Percentiles rank a stretch among this genome's conserved stretches.
These are phyloP conservation scores for Neoboletus magnificus DNA, from an alignment of 768 basidiomycete species.

Conservation along the genomic window DNA sequence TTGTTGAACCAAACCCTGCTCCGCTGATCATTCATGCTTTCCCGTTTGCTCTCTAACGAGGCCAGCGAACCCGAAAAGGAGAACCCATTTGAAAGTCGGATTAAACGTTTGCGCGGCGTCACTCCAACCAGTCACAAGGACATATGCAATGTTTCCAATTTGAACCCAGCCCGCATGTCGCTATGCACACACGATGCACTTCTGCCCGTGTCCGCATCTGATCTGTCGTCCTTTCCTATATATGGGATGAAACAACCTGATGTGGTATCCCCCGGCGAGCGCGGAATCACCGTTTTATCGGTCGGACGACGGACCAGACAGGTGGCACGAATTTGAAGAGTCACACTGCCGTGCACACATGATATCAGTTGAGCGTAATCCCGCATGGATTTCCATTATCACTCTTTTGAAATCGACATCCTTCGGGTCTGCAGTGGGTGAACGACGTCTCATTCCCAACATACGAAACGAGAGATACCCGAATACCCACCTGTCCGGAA, in stretches of 20 bases:
- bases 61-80: slow-evolving; percentile 6
- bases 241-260: background rate
- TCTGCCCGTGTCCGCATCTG: background rate
- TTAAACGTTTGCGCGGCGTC: background rate
- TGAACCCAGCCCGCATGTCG: background rate
- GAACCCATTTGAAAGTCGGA: slow-evolving; percentile 10
- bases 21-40: slow-evolving; percentile 14
- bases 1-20: slow-evolving; percentile 4
- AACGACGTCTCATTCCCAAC: background rate
- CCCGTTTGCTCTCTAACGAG: background rate
- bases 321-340: slow-evolving; percentile 1
- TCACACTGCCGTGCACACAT: background rate
- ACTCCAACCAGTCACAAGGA: background rate
- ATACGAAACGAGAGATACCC: background rate
- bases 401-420: background rate
- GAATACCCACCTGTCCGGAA: background rate
- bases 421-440: background rate
- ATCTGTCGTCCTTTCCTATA: background rate
- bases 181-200: background rate
- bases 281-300: background rate
- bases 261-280: background rate
- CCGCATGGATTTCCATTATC: background rate
- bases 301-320: background rate
- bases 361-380: background rate
- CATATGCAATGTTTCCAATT: background rate